phyloP scores from a whole-genome alignment of 2,329 filamentous ascomycete species.

The Apiospora kogelbergensis region DNA sequence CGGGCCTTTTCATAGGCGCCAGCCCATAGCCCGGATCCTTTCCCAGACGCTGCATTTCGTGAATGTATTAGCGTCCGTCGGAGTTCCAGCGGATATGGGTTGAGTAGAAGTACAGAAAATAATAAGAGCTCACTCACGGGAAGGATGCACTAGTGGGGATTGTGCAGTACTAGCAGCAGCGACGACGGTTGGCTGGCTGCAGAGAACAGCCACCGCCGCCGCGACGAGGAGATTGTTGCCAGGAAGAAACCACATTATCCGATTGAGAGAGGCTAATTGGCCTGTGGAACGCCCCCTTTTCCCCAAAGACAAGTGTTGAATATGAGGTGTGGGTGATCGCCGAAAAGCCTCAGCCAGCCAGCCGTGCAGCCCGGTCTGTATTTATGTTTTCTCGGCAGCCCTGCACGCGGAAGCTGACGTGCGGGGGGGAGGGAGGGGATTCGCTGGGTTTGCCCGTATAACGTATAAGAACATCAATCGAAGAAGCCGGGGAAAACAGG shows the following conservation, averaged over 20 bases:
- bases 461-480: neutral
- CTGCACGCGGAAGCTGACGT: neutral
- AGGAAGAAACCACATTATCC: constrained; percentile 1
- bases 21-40: constrained; percentile 47
- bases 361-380: neutral
- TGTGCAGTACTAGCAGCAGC: constrained; percentile 20
- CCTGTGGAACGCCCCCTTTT: neutral
- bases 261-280: neutral
- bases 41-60: constrained; percentile 28
- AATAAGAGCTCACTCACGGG: constrained; percentile 24
- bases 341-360: neutral
- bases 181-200: neutral
- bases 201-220: neutral
- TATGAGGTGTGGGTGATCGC: neutral
- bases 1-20: constrained; percentile 59
- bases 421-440: neutral
- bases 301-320: neutral
- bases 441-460: neutral
- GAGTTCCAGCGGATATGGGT: no score
- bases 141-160: constrained; percentile 29
- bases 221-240: neutral
- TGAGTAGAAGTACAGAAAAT: neutral
- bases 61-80: neutral
- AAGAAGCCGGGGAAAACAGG: neutral
- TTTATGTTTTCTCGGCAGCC: neutral